Base-by-base conservation (phyloP, 2,329 filamentous ascomycete genomes). In the Curvularia hawaiiensis region DNA sequence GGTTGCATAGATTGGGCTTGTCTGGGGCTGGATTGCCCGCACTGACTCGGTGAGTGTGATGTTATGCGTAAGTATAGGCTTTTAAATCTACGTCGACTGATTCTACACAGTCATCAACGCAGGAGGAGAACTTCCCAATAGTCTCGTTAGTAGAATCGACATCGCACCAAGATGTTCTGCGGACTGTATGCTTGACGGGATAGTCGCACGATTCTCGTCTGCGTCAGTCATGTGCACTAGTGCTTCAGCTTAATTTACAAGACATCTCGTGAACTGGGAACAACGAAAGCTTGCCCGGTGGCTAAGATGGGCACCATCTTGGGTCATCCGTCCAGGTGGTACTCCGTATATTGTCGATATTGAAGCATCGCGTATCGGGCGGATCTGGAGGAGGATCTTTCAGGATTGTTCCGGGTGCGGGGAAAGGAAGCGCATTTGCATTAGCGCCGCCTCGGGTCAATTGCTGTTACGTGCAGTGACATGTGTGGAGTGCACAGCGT, bases 271-370 rank as follows among this genome's bases (percentile, higher is more conserved):
- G 35, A 38, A 35, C 33, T 35, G 5, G 33, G 33, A 4, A 16
- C 26, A 35, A 1, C 35, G 35, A 24, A 31, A 33, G 46, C 46
- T 49, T 49, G 46, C 33, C 46, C 46, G 46, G 46, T 49, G 46
- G 46, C 24, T 49, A 49, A 49, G 24, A 47, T 31, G 30, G 30
- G 14, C 14, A 26, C 6, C 10, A n/a, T 20, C 10, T 28, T 18
- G 28, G 16, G n/a, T 18, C 26, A 10, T 16, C 5, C 10, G 22
- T 31, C 22, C 12, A 2, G 12, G 22, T n/a, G 11, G 31, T 16
- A n/a, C n/a, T n/a, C n/a, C n/a, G n/a, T n/a, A 35, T n/a, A 9
- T 16, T 12, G 38, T 38, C 22, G 46, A n/a, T 49, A 39, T 38
- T 39, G 46, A 18, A 16, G 20, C 11, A 39, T 49, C 31, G 24